phyloP scores from a whole-genome alignment of 768 basidiomycete genomes.

The Russula sp. region DNA sequence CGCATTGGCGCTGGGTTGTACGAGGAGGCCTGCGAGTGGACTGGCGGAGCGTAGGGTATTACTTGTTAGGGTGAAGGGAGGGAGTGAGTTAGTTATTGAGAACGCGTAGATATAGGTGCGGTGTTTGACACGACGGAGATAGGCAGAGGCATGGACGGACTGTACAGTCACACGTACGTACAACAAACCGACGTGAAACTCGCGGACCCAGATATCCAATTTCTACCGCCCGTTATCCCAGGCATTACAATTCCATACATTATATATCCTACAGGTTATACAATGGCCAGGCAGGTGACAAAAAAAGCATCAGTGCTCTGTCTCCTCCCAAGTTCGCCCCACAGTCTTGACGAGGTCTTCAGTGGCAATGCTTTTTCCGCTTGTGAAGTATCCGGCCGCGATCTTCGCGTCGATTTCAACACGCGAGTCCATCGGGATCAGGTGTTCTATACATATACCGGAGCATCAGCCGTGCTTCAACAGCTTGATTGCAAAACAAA shows the following conservation, averaged over 20 bases:
- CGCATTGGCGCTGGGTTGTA: slow-evolving; percentile 23
- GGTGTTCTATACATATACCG: slow-evolving; percentile 60
- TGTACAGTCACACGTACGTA: too few relatives aligned
- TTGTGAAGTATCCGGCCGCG: slow-evolving; percentile 88
- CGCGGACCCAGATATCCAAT: too few relatives aligned
- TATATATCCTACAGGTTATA: slow-evolving; percentile 10
- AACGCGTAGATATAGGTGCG: too few relatives aligned
- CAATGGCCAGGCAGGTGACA: not conserved
- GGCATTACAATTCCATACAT: slow-evolving; percentile 5
- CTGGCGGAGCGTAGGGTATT: slow-evolving; percentile 2
- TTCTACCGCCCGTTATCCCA: not conserved
- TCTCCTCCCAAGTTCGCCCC: slow-evolving; percentile 87
- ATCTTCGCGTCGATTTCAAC: slow-evolving; percentile 98
- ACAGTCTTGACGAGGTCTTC: slow-evolving; percentile 83
- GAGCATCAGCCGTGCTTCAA: not conserved
- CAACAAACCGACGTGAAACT: too few relatives aligned
- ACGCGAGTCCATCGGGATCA: slow-evolving; percentile 84
- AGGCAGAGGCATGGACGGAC: too few relatives aligned
- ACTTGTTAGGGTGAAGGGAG: not conserved
- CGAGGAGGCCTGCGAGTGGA: slow-evolving; percentile 11
- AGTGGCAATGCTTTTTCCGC: slow-evolving; percentile 69
- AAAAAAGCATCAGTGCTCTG: slow-evolving; percentile 68
- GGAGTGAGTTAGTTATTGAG: not conserved
- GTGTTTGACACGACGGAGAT: not conserved
- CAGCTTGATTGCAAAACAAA: not conserved